A percentile compares a stretch with the other conserved stretches of the same genome.
phyloP scores from a whole-genome alignment of 495 filamentous ascomycete species.

The Ramalina intermedia region DNA sequence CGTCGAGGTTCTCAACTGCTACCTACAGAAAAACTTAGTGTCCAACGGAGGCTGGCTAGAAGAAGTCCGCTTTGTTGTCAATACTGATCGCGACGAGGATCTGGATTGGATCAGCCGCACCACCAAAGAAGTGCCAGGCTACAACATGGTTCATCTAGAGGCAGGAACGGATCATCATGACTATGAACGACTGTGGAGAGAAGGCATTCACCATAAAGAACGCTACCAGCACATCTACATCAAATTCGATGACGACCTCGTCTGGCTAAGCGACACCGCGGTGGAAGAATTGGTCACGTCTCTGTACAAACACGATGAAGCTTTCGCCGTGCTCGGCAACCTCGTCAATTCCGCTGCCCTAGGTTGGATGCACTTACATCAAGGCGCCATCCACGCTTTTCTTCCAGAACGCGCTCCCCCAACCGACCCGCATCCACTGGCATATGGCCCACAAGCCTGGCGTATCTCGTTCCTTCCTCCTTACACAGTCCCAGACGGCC shows the following conservation, averaged over 20 bases:
- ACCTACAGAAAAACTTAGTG: slow-evolving; percentile 29
- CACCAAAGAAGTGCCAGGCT: slow-evolving; percentile 2
- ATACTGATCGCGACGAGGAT: slow-evolving; percentile 28
- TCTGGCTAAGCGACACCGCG: slow-evolving; percentile 28
- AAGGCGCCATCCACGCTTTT: slow-evolving; percentile 29
- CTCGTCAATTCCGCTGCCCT: slow-evolving; percentile 30
- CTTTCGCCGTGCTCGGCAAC: slow-evolving; percentile 29
- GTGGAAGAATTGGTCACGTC: slow-evolving; percentile 28
- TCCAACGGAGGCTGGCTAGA: slow-evolving; percentile 32
- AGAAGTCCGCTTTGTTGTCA: slow-evolving; percentile 30
- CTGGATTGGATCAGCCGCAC: slow-evolving; percentile 22
- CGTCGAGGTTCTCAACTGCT: slow-evolving; percentile 32
- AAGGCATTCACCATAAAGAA: slow-evolving; percentile 22
- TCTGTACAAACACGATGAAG: slow-evolving; percentile 25
- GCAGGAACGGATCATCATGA: slow-evolving; percentile 12
- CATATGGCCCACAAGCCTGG: slow-evolving; percentile 4
- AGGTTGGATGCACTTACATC: slow-evolving; percentile 27
- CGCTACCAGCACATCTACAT: slow-evolving; percentile 25
- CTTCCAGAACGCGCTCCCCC: slow-evolving; percentile 20
- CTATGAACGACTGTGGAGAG: slow-evolving; percentile 19
- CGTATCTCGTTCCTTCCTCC: slow-evolving; percentile 2
- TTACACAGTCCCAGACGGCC: not conserved
- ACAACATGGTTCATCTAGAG: slow-evolving; percentile 5
- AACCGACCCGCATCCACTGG: not conserved
- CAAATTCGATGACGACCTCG: slow-evolving; percentile 37